Percentiles rank a stretch among this genome's conserved stretches.
Conservation (phyloP, 164 flowering plant genomes). For the Akebia trifoliata region DNA sequence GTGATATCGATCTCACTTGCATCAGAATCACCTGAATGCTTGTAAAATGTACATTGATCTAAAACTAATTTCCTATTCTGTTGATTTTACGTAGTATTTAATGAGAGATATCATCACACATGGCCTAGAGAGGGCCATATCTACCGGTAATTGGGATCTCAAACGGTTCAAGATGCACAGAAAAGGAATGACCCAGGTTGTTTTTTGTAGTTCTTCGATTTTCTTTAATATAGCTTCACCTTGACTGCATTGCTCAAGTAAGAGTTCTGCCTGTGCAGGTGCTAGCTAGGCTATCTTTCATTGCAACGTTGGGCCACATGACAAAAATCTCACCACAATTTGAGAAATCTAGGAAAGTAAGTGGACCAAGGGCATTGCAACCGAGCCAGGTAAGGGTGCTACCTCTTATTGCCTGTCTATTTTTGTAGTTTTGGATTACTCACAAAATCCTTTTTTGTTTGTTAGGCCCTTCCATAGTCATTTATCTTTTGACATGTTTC, state of each 20-base stretch:
- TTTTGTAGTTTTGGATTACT: not conserved
- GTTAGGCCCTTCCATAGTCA: not conserved
- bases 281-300: conserved; percentile 73
- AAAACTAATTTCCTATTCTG: conserved; percentile 3
- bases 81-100: conserved; percentile 25
- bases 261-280: conserved; percentile 34
- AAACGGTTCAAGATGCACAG: conserved; percentile 77
- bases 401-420: not conserved
- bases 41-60: not conserved
- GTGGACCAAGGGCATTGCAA: conserved; percentile 98
- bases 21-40: not conserved
- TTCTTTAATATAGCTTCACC: conserved; percentile 6
- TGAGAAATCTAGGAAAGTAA: conserved; percentile 95
- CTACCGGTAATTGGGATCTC: conserved; percentile 87
- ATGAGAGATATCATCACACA: conserved; percentile 35
- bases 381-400: conserved; percentile 80
- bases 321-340: conserved; percentile 86
- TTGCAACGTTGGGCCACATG: conserved; percentile 73
- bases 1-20: no score
- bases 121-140: conserved; percentile 81
- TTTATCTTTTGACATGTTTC: not conserved
- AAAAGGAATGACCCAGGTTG: conserved; percentile 94
- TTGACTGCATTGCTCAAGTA: not conserved
- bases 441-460: not conserved
- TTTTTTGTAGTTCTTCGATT: not conserved